These are phyloP conservation scores for Vitis cinerea DNA, from an alignment of 164 flowering plant species.

Conservation along the genomic window DNA sequence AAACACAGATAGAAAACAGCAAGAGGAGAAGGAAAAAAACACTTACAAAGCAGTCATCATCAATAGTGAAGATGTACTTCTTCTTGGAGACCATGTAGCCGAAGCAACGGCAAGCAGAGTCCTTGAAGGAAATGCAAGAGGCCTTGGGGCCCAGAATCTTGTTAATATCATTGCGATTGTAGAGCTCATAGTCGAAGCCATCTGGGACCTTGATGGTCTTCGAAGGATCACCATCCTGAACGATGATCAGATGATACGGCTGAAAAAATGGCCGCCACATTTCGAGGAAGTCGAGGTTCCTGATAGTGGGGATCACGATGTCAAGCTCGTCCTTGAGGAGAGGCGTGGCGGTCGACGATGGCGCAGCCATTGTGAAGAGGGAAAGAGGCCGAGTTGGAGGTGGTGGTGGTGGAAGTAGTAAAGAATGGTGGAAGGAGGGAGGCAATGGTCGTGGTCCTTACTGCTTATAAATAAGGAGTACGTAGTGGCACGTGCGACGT, in stretches of 20 bases:
- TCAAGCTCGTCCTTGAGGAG: conserved; percentile 71
- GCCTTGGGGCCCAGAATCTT: conserved; percentile 75
- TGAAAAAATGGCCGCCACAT: conserved; percentile 88
- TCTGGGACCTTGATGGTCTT: conserved; percentile 71
- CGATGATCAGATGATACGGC: conserved; percentile 83
- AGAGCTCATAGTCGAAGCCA: conserved; percentile 83
- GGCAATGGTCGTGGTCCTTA: no score
- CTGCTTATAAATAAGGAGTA: no score
- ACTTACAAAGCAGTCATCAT: conserved; percentile 89
- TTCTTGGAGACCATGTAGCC: conserved; percentile 88
- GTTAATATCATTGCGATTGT: conserved; percentile 76
- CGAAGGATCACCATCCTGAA: conserved; percentile 84
- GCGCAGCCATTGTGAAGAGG: conserved; percentile 16
- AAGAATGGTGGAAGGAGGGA: no score
- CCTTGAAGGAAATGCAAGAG: conserved; percentile 84
- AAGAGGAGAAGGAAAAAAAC: background rate
- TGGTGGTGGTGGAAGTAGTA: no score
- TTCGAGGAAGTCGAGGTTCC: conserved; percentile 84
- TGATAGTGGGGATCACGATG: conserved; percentile 81
- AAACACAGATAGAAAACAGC: background rate
- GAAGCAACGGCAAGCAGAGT: conserved; percentile 88
- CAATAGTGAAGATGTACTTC: conserved; percentile 87
- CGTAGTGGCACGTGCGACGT: no score
- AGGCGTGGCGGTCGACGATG: conserved; percentile 15
- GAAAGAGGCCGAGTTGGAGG: background rate